A percentile compares a stretch with the other conserved stretches of the same genome.
These are phyloP conservation scores for Trichocladium antarcticum DNA, from an alignment of 495 filamentous ascomycete species.

Conservation along the genomic window DNA sequence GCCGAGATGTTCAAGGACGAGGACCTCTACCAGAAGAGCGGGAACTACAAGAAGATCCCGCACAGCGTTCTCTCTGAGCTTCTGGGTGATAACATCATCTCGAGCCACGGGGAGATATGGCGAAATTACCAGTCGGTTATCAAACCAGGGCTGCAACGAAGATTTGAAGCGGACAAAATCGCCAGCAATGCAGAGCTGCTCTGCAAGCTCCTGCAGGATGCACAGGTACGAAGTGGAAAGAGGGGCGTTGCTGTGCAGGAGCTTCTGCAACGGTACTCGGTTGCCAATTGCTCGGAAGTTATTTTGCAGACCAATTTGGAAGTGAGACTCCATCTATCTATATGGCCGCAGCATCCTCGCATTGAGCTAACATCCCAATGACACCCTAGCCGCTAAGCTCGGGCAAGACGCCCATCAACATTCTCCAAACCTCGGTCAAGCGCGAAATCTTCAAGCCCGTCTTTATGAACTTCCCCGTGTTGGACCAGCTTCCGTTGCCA, in stretches of 20 bases:
- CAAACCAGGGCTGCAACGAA: conserved; percentile 10
- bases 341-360: background rate
- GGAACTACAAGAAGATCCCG: conserved; percentile 40
- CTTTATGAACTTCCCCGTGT: conserved; percentile 29
- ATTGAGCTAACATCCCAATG: background rate
- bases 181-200: conserved; percentile 3
- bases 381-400: conserved; percentile 2
- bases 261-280: conserved; percentile 12
- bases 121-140: conserved; percentile 8
- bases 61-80: conserved; percentile 32
- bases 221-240: conserved; percentile 1
- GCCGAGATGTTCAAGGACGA: conserved; percentile 40
- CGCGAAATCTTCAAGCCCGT: conserved; percentile 31
- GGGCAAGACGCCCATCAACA: conserved; percentile 20
- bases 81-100: conserved; percentile 18
- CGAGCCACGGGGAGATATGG: conserved; percentile 9
- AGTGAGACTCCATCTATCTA: background rate
- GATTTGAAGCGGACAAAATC: conserved; percentile 5
- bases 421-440: conserved; percentile 24
- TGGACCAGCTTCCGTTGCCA: conserved; percentile 23
- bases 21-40: conserved; percentile 33
- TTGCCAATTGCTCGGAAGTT: conserved; percentile 15
- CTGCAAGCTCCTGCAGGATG: conserved; percentile 5
- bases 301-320: conserved; percentile 9
- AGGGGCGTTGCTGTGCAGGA: conserved; percentile 9